These are phyloP conservation scores for Kazachstania sp. DNA, from an alignment of 1,139 yeast genomes.

Conservation along the genomic window DNA sequence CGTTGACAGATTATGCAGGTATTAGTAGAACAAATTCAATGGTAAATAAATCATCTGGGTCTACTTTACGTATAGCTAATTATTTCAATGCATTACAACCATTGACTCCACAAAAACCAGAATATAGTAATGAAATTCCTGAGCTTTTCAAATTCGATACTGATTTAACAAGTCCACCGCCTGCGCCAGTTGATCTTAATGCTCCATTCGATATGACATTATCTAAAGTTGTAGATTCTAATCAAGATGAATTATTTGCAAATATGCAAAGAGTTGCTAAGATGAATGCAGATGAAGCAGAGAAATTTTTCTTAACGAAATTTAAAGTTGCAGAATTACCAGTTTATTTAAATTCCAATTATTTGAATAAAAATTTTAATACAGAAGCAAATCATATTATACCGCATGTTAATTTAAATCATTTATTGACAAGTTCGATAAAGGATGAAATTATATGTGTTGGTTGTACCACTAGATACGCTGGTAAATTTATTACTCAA, in stretches of 20 bases:
- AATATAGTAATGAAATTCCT: slow-evolving; percentile 26
- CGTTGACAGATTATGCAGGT: slow-evolving; percentile 27
- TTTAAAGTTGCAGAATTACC: slow-evolving; percentile 42
- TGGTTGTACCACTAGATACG: slow-evolving; percentile 66
- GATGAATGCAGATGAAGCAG: slow-evolving; percentile 30
- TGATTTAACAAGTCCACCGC: not conserved
- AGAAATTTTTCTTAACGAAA: slow-evolving; percentile 29
- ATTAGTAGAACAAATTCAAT: slow-evolving; percentile 22
- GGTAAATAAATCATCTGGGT: slow-evolving; percentile 7
- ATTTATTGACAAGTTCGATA: slow-evolving; percentile 61
- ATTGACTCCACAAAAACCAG: slow-evolving; percentile 7
- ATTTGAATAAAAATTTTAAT: slow-evolving; percentile 39
- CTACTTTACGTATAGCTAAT: slow-evolving; percentile 8
- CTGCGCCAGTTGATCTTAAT: not conserved
- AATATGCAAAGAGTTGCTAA: slow-evolving; percentile 25
- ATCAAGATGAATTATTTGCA: slow-evolving; percentile 28
- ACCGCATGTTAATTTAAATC: slow-evolving; percentile 66
- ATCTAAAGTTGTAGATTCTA: slow-evolving; percentile 22
- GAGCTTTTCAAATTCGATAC: slow-evolving; percentile 21
- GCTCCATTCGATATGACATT: slow-evolving; percentile 10
- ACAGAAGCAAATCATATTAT: slow-evolving; percentile 31
- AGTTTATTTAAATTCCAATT: slow-evolving; percentile 50
- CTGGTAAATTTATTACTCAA: slow-evolving; percentile 69
- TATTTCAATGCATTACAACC: slow-evolving; percentile 4
- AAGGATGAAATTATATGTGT: slow-evolving; percentile 61